phyloP scores from a whole-genome alignment of 2,329 filamentous ascomycete species.

The Colletotrichum higginsianum region DNA sequence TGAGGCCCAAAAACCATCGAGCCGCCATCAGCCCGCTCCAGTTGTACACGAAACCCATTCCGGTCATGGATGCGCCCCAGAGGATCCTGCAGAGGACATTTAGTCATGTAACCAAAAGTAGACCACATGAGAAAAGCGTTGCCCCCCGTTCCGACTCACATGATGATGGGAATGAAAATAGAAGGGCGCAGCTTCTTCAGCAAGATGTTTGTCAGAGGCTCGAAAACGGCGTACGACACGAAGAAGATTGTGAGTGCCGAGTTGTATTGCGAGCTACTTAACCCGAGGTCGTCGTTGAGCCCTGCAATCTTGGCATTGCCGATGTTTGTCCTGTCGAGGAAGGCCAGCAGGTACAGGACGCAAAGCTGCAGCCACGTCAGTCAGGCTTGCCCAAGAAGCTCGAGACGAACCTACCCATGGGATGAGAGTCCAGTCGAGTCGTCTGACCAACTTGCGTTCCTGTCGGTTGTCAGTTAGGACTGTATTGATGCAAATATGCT shows the following conservation, averaged over 20 bases:
- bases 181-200: conserved; percentile 83
- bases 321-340: conserved; percentile 68
- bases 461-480: not conserved
- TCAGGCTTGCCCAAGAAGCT: no score
- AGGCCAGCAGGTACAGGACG: conserved; percentile 74
- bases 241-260: conserved; percentile 75
- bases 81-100: conserved; percentile 56
- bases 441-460: conserved; percentile 16
- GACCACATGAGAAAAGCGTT: no score
- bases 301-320: conserved; percentile 65
- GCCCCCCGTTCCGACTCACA: conserved; percentile 59
- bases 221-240: conserved; percentile 76
- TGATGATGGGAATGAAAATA: conserved; percentile 86
- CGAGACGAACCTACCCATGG: conserved; percentile 4
- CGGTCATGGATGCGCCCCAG: conserved; percentile 79
- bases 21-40: conserved; percentile 77
- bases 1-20: conserved; percentile 79
- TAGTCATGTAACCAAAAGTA: no score
- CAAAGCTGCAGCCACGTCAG: conserved; percentile 15
- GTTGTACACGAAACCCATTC: conserved; percentile 77
- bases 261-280: conserved; percentile 73
- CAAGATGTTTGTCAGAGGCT: conserved; percentile 82
- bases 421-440: conserved; percentile 24
- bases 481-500: not conserved
- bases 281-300: conserved; percentile 52